Percentiles rank a stretch among this genome's conserved stretches.
Conservation (phyloP, 2,329 filamentous ascomycete species). For the Ophiostoma piceae region DNA sequence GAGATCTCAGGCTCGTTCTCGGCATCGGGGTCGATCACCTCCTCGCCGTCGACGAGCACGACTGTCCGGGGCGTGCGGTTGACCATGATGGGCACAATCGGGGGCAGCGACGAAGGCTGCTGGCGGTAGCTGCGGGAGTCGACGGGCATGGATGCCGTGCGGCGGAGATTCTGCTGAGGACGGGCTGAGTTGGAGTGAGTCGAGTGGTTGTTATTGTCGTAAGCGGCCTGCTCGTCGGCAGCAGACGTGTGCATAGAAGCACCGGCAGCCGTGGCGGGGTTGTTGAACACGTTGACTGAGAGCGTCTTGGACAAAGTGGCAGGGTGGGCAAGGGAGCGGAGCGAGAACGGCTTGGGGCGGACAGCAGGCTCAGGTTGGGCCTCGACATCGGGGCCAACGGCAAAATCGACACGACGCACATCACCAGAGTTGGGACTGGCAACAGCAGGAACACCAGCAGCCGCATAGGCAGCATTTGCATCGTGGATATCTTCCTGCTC, state of each 20-base stretch:
- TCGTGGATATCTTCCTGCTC: neutral
- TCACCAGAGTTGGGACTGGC: conserved; percentile 9
- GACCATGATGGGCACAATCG: conserved; percentile 34
- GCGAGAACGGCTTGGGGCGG: conserved; percentile 32
- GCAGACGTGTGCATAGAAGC: conserved; percentile 2
- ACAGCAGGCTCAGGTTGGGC: conserved; percentile 33
- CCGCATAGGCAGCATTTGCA: neutral
- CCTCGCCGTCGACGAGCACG: conserved; percentile 8
- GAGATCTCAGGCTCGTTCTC: conserved; percentile 37
- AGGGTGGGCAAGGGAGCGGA: conserved; percentile 41
- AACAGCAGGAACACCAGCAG: neutral
- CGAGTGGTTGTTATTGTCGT: neutral
- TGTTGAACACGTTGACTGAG: conserved; percentile 54
- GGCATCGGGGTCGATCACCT: conserved; percentile 30
- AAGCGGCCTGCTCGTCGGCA: neutral
- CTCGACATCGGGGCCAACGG: conserved; percentile 34
- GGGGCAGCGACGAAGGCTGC: conserved; percentile 30
- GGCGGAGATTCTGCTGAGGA: conserved; percentile 35
- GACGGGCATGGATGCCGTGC: conserved; percentile 51
- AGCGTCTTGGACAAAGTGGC: conserved; percentile 50
- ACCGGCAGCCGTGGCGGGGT: neutral
- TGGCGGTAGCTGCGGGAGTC: conserved; percentile 28
- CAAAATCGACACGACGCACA: conserved; percentile 43
- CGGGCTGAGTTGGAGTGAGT: neutral
- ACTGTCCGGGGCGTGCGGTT: conserved; percentile 28